Evolutionary conservation across 106 monocot genomes (phyloP).

Genomic region (Phalaenopsis aphrodite): DNA sequence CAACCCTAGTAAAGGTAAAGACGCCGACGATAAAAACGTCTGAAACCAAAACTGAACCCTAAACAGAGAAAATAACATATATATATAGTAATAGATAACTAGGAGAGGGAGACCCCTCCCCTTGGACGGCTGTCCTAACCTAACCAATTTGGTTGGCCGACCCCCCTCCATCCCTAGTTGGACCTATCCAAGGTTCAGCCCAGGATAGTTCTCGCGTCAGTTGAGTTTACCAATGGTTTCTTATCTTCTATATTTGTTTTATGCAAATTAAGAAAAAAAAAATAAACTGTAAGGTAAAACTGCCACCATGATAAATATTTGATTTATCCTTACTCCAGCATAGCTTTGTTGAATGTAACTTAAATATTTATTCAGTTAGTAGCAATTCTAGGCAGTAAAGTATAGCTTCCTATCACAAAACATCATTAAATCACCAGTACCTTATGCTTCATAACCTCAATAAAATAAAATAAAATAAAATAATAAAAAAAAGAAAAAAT

Average conservation of each 20-base stretch:
- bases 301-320: background rate
- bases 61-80: no score
- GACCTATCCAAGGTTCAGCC: no score
- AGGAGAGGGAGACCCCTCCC: no score
- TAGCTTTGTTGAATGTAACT: background rate
- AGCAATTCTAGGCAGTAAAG: background rate
- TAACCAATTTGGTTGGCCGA: no score
- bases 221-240: slow-evolving; percentile 3
- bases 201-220: no score
- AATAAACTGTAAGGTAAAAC: background rate
- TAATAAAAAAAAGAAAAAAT: no score
- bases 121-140: no score
- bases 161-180: no score
- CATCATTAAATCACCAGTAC: background rate
- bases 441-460: background rate
- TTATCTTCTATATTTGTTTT: background rate
- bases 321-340: background rate
- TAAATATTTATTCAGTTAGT: background rate
- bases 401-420: slow-evolving; percentile 1
- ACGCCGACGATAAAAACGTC: no score
- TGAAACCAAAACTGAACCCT: no score
- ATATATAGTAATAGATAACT: no score
- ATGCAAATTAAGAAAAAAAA: background rate
- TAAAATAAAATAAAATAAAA: background rate
- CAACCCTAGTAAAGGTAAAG: no score